Evolutionary conservation across 257 asterid genomes (phyloP).

Genomic region (Prunella vulgaris): DNA sequence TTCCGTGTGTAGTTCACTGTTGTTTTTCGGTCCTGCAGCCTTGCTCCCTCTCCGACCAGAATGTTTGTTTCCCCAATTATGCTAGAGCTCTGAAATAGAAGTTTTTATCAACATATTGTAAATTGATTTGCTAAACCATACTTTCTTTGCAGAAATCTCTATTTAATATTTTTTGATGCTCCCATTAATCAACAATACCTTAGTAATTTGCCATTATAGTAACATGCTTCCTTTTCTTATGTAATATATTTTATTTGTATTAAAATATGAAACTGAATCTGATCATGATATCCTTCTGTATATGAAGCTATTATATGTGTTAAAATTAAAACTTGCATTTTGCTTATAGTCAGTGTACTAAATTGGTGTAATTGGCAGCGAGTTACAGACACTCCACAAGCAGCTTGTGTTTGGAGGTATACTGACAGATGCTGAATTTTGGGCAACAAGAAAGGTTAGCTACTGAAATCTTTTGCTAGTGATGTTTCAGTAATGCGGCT

Average conservation of each 20-base stretch:
- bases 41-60: not conserved
- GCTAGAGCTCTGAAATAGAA: not conserved
- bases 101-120: not conserved
- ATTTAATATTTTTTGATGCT: not conserved
- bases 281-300: conserved; percentile 12
- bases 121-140: not conserved
- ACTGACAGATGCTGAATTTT: conserved; percentile 90
- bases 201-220: not conserved
- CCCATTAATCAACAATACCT: not conserved
- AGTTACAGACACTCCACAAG: conserved; percentile 86
- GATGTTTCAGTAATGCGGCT: no score
- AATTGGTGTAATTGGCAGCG: conserved; percentile 65
- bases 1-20: not conserved
- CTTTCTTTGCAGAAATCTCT: not conserved
- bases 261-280: not conserved
- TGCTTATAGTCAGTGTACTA: conserved; percentile 31
- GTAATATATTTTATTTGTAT: not conserved
- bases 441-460: conserved; percentile 96
- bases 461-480: conserved; percentile 19
- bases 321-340: not conserved
- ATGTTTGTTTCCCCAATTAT: not conserved
- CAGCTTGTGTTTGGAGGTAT: conserved; percentile 74
- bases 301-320: conserved; percentile 19
- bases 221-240: conserved; percentile 9
- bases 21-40: not conserved